Evolutionary conservation across 202 grass and related monocot species (phyloP), one percentile per base, ranked within the genome.

Genomic region (Hordeum pubiflorum): DNA sequence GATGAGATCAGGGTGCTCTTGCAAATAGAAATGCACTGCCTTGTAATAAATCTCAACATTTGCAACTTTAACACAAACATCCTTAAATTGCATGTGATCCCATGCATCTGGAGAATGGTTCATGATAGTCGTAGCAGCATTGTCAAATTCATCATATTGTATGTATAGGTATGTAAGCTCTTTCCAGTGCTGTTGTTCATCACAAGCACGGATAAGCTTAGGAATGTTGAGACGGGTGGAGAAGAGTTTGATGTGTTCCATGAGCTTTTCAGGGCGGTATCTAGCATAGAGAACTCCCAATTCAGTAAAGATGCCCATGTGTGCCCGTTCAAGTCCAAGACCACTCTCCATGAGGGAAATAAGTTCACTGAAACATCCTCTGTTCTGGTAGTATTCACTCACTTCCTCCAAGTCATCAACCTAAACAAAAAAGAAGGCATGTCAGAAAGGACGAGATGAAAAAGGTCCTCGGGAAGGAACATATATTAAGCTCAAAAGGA

Each of bases 41-140:
- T 91, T 91, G 82, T 97, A 97, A 81, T 90, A 97, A 65, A 97
- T 78, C 80, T 97, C 94, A 43, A 91, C 89, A 78, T 93, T 93
- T 82, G 87, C 91, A 89, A 91, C 89, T 86, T 97, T 97, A 38
- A 93, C 91, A 65, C 69, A 72, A 26, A 97, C 91, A 80, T 97
- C 94, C 79, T 97, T 93, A 69, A 97, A 97, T 78, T 97, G 91
- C 94, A 93, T 91, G 86, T 97, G 94, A 79, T 97, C 94, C 94
- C 94, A 97, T 37, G 94, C 91, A 90, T 97, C 94, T 77, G 91
- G 94, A 78, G 94, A 97, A 77, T 97, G 94, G 81, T 97, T 92
- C 94, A 94, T 97, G 40, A 97, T 97, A 78, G 94, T 97, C 17
- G 91, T 91, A 43, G 91, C 94, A 36, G 94, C 94, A 81, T 97